A percentile compares a stretch with the other conserved stretches of the same genome.
Evolutionary conservation across 2,329 filamentous ascomycete species (phyloP).

Genomic region (Chaetomium sp.): DNA sequence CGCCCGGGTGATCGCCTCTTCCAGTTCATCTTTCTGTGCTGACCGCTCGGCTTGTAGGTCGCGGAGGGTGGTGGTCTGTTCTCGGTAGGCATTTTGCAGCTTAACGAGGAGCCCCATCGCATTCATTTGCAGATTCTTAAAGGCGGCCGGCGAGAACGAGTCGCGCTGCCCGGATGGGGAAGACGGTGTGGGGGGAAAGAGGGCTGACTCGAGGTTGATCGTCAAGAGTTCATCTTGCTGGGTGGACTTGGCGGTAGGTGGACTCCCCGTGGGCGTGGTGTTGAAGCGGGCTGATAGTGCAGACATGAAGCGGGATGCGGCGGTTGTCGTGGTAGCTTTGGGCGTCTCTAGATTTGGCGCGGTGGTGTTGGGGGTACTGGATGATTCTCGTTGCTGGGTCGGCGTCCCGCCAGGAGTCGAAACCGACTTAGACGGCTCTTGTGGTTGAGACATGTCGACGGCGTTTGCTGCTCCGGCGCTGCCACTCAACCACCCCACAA

Average conservation of each 20-base stretch:
- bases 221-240: slow-evolving; percentile 38
- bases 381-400: slow-evolving; percentile 23
- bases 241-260: slow-evolving; percentile 14
- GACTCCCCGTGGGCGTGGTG: slow-evolving; percentile 18
- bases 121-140: slow-evolving; percentile 54
- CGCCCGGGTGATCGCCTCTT: slow-evolving; percentile 48
- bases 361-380: slow-evolving; percentile 27
- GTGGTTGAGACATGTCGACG: slow-evolving; percentile 15
- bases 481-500: slow-evolving; percentile 31
- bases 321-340: slow-evolving; percentile 27
- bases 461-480: slow-evolving; percentile 23
- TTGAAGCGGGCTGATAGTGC: slow-evolving; percentile 36
- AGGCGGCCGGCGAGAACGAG: slow-evolving; percentile 52
- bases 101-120: slow-evolving; percentile 48
- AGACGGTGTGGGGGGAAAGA: slow-evolving; percentile 43
- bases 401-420: slow-evolving; percentile 29
- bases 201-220: slow-evolving; percentile 48
- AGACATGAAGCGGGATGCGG: slow-evolving; percentile 39
- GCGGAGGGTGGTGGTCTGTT: slow-evolving; percentile 42
- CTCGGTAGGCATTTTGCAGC: slow-evolving; percentile 54
- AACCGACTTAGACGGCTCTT: slow-evolving; percentile 1
- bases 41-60: slow-evolving; percentile 28
- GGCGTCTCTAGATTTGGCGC: slow-evolving; percentile 28
- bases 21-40: slow-evolving; percentile 45
- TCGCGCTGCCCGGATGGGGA: slow-evolving; percentile 33